phyloP scores from a whole-genome alignment of 805 yeast species.

The Nakazawaea wickerhamii region DNA sequence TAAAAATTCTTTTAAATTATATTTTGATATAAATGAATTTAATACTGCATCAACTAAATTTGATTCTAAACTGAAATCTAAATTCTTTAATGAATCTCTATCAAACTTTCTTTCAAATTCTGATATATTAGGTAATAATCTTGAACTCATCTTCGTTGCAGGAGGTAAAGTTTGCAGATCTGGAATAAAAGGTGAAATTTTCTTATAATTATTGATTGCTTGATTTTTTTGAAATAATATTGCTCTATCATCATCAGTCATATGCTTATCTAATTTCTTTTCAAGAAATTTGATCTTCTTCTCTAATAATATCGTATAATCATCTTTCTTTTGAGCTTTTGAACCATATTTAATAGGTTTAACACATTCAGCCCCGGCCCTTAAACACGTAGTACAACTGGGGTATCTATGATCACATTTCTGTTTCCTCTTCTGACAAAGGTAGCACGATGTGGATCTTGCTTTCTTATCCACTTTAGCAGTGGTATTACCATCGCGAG shows the following conservation, averaged over 20 bases:
- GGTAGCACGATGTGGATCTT: slow-evolving; percentile 49
- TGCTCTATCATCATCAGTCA: slow-evolving; percentile 2
- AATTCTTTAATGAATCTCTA: slow-evolving; percentile 10
- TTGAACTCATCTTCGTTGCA: neutral
- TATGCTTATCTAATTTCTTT: slow-evolving; percentile 31
- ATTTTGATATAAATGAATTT: slow-evolving; percentile 31
- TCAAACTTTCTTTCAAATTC: slow-evolving; percentile 11
- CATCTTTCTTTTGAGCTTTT: slow-evolving; percentile 43
- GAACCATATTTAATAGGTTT: slow-evolving; percentile 57
- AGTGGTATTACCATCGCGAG: neutral
- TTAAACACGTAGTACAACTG: slow-evolving; percentile 59
- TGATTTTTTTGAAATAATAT: slow-evolving; percentile 2
- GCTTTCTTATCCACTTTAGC: slow-evolving; percentile 39
- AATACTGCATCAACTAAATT: slow-evolving; percentile 7
- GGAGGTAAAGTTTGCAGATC: neutral
- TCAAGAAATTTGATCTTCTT: slow-evolving; percentile 49
- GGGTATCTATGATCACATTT: slow-evolving; percentile 64
- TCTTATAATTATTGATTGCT: slow-evolving; percentile 7
- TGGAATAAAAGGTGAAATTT: slow-evolving; percentile 5
- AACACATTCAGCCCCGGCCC: slow-evolving; percentile 55
- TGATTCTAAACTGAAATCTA: slow-evolving; percentile 12
- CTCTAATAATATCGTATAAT: slow-evolving; percentile 52
- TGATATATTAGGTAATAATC: slow-evolving; percentile 8
- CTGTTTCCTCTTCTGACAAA: slow-evolving; percentile 55
- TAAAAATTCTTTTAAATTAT: slow-evolving; percentile 41